Percentiles rank a stretch among this genome's conserved stretches.
Evolutionary conservation across 768 basidiomycete genomes (phyloP).

Genomic region (Suillus paluster): DNA sequence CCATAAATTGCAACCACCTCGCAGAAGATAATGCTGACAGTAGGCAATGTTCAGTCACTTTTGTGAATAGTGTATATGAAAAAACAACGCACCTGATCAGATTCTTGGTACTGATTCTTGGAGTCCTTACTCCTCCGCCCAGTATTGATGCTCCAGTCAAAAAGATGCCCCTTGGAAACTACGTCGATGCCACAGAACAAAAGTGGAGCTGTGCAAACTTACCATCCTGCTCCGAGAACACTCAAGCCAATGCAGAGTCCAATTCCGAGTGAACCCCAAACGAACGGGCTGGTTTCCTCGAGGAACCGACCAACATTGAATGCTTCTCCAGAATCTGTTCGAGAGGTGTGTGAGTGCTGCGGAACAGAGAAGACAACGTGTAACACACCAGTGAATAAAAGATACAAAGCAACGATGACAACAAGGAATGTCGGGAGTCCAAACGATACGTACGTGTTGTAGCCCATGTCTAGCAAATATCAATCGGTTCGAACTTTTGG

Average conservation of each 20-base stretch:
- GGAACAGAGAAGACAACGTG: neutral
- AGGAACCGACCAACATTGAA: conserved; percentile 96
- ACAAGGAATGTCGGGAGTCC: conserved; percentile 70
- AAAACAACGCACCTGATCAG: conserved; percentile 75
- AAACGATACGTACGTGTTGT: conserved; percentile 59
- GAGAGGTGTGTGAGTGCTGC: conserved; percentile 8
- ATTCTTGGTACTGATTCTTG: conserved; percentile 96
- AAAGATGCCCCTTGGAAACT: conserved; percentile 85
- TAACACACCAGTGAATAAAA: conserved; percentile 83
- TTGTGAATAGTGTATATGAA: neutral
- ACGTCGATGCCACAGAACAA: conserved; percentile 4
- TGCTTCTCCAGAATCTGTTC: conserved; percentile 79
- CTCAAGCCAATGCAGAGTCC: conserved; percentile 93
- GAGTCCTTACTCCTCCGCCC: conserved; percentile 92
- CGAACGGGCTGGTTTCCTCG: conserved; percentile 92
- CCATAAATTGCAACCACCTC: conserved; percentile 99
- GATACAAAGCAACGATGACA: conserved; percentile 76
- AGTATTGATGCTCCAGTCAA: conserved; percentile 96
- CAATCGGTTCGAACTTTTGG: neutral
- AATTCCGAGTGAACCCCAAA: conserved; percentile 90
- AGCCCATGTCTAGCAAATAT: conserved; percentile 27
- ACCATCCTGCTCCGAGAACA: conserved; percentile 97
- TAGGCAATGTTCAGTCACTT: neutral
- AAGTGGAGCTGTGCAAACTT: conserved; percentile 29
- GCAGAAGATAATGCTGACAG: conserved; percentile 92